phyloP scores from a whole-genome alignment of 2,329 filamentous ascomycete genomes.

The Alternaria longipes region DNA sequence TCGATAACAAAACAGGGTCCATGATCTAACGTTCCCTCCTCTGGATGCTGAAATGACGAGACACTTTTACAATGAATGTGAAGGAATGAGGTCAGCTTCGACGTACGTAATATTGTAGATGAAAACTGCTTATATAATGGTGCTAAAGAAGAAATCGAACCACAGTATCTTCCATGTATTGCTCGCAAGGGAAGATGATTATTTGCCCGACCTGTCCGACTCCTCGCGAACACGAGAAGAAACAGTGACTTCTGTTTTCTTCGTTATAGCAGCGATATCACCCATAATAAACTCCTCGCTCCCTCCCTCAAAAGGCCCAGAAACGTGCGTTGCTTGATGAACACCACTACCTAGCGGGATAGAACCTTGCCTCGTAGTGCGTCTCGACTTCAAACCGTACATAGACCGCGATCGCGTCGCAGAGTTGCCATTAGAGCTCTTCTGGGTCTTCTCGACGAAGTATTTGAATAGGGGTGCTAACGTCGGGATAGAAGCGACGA shows the following conservation, averaged over 20 bases:
- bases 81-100: not conserved
- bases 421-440: constrained; percentile 14
- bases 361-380: constrained; percentile 6
- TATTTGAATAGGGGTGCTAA: constrained; percentile 26
- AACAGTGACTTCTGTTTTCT: constrained; percentile 17
- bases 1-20: not conserved
- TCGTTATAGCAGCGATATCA: constrained; percentile 12
- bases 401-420: constrained; percentile 13
- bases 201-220: not conserved
- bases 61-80: not conserved
- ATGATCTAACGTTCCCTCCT: not conserved
- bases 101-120: not conserved
- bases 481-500: constrained; percentile 25
- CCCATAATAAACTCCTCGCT: constrained; percentile 22
- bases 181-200: not conserved
- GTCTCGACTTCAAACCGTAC: constrained; percentile 13
- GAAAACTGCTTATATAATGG: not conserved
- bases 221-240: not conserved
- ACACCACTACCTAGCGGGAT: constrained; percentile 13
- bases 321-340: not conserved
- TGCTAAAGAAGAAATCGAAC: not conserved
- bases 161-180: not conserved
- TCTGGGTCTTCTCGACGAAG: constrained; percentile 27
- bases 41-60: too few relatives aligned
- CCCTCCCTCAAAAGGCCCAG: not conserved